Evolutionary conservation across 306 rosid species (phyloP).

Genomic region (Chamaecrista fasciculata): DNA sequence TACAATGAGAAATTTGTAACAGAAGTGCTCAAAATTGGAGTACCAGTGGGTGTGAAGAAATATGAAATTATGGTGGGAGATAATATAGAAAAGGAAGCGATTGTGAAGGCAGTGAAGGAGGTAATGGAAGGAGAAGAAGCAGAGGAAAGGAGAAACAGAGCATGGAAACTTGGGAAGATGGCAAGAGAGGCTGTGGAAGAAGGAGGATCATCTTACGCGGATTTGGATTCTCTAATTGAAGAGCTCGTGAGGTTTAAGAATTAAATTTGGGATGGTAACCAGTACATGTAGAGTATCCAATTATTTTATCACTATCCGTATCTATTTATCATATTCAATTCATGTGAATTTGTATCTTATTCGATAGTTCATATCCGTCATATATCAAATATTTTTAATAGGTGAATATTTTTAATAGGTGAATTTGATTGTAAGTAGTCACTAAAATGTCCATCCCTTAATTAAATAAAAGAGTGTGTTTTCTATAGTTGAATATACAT

Average conservation of each 20-base stretch:
- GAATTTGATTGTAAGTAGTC: too few species aligned
- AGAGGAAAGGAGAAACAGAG: constrained; percentile 31
- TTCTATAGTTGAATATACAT: too few species aligned
- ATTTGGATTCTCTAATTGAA: not conserved
- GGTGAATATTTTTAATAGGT: too few species aligned
- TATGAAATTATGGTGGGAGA: constrained; percentile 1
- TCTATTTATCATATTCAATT: too few species aligned
- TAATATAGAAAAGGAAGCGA: not conserved
- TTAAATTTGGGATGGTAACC: too few species aligned
- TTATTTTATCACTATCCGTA: too few species aligned
- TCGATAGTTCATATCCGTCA: too few species aligned
- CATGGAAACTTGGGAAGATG: constrained; percentile 5
- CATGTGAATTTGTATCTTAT: too few species aligned
- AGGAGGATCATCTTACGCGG: constrained; percentile 29
- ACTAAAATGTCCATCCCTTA: too few species aligned
- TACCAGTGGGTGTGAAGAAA: constrained; percentile 32
- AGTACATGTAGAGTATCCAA: too few species aligned
- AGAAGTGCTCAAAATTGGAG: constrained; percentile 32
- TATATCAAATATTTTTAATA: too few species aligned
- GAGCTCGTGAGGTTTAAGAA: not conserved
- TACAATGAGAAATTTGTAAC: constrained; percentile 41
- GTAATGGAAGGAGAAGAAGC: constrained; percentile 26
- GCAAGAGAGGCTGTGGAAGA: constrained; percentile 25
- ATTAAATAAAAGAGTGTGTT: too few species aligned
- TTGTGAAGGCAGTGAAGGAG: constrained; percentile 8